Evolutionary conservation across 2,329 filamentous ascomycete species (phyloP), one percentile per base, ranked within the genome.

Genomic region (Fusarium sp.): DNA sequence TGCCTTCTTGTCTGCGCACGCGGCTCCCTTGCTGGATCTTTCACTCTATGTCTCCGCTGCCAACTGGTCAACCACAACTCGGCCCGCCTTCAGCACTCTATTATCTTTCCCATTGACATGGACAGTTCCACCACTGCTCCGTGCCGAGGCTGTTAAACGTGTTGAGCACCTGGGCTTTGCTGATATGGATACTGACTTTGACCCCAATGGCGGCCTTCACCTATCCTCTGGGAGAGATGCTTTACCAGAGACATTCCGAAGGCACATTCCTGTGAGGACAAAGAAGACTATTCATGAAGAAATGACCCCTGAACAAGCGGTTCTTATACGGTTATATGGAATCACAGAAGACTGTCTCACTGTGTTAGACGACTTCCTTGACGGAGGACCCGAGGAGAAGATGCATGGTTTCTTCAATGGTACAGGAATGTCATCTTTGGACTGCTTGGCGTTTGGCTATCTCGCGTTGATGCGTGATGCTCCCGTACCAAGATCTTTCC

Each of bases 101-200:
- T 89, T 98, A 44, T 90, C 93, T 45, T 97, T 96, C 87, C 95
- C 96, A 24, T 88, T 95, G 71, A 95, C 95, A 77, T 99, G 96
- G 90, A 93, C 93, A 47, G 87, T 97, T 10, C 95, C 95, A 5
- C 91, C 93, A 2, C 86, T 90, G 63, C 86, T 94, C 61, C 93
- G 95, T 56, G 86, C 90, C 17, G 87, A 90, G 42, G 95, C 95
- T 36, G 89, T 93, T 78, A 83, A 86, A 71, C 88, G 92, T 73
- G 95, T 94, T 15, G 89, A 90, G 63, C 89, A 93, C 76, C 86
- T 94, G 6, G 91, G 91, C 20, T 86, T 96, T 61, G 91, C 90
- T 15, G 88, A 90, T 41, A 84, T 95, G 44, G 92, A 94, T 77
- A 86, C 90, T 39, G 90, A 92, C 78, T 83, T 84, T 66, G 83